Base-by-base conservation (phyloP, 805 yeast species). In the Candida pini region DNA sequence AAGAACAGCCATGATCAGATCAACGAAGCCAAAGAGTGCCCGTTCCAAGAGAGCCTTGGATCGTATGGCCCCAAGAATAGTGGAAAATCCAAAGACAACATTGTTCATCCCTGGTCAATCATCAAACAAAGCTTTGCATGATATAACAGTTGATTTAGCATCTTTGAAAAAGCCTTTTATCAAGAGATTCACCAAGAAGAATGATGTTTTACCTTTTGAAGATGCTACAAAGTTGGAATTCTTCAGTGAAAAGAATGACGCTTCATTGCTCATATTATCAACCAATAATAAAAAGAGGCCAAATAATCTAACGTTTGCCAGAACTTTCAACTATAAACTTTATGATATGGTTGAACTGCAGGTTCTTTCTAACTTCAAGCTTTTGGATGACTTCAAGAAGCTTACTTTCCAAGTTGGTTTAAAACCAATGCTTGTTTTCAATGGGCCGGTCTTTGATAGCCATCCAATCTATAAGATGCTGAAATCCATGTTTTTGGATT, bases 41-140 rank as follows among this genome's bases (percentile, higher is more conserved):
- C 87, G 97, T 55, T 76, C 96, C 36, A 92, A 92, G 67, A 78
- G 98, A 62, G 97, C 96, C 6, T 58, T 89, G 44, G 95, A 88
- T 43, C 82, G 83, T 52, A 81, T 78, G 50, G 96, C 88, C 51
- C 76, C 97, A 34, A 90, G 88, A 63, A 60, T 87, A 30, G 82
- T 82, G 7, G 98, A 92, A 60, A 89, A 92, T 60, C 78, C 81
- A 43, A 92, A 92, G 62, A 73, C 78, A 35, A 97, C 96, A 0
- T 70, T 92, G 38, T 92, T 92, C 52, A 78, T 92, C 28, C 96
- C 96, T 14, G 98, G 97, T 12, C 65, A 83, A 34, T 81, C 87
- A 13, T 69, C 89, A 30, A 85, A 76, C 61, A 78, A 84, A 58
- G 63, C 82, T 7, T 67, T 88, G 29, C 96, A 88, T 56, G 96